Evolutionary conservation across 2,329 filamentous ascomycete species (phyloP).

Genomic region (Aspergillus quadrilineatus): DNA sequence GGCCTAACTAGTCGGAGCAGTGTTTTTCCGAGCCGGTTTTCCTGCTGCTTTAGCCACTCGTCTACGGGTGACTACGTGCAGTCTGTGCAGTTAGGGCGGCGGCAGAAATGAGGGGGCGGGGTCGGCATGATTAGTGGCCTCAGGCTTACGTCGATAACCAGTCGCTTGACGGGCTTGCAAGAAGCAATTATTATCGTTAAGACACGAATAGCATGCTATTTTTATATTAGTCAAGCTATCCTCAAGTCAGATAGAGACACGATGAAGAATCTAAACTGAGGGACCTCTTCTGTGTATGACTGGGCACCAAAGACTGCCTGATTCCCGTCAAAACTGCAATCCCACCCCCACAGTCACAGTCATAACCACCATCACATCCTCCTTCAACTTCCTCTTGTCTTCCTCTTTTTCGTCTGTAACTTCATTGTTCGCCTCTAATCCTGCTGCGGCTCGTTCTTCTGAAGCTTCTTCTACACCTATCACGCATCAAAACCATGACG

Average conservation of each 20-base stretch:
- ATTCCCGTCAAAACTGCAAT: constrained; percentile 16
- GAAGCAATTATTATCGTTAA: constrained; percentile 1
- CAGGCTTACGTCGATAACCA: constrained; percentile 10
- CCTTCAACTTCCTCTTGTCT: background rate
- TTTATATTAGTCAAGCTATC: background rate
- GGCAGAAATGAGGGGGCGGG: constrained; percentile 24
- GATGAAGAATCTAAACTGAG: constrained; percentile 5
- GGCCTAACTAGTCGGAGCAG: background rate
- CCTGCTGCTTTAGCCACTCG: constrained; percentile 12
- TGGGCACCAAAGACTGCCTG: constrained; percentile 21
- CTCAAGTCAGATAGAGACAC: constrained; percentile 4
- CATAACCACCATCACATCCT: constrained; percentile 6
- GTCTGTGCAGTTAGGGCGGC: constrained; percentile 16
- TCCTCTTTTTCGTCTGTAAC: constrained; percentile 5
- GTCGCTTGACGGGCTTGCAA: constrained; percentile 1
- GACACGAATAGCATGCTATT: background rate
- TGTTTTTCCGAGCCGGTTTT: constrained; percentile 7
- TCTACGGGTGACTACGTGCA: background rate
- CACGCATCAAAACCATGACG: constrained; percentile 34
- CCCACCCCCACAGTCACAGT: constrained; percentile 11
- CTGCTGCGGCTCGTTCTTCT: constrained; percentile 4
- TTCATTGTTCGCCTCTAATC: constrained; percentile 2
- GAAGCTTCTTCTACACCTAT: constrained; percentile 10
- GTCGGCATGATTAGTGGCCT: constrained; percentile 8
- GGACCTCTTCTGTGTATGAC: constrained; percentile 1